Base-by-base conservation (phyloP, 164 flowering plant species). In the Macadamia integrifolia region DNA sequence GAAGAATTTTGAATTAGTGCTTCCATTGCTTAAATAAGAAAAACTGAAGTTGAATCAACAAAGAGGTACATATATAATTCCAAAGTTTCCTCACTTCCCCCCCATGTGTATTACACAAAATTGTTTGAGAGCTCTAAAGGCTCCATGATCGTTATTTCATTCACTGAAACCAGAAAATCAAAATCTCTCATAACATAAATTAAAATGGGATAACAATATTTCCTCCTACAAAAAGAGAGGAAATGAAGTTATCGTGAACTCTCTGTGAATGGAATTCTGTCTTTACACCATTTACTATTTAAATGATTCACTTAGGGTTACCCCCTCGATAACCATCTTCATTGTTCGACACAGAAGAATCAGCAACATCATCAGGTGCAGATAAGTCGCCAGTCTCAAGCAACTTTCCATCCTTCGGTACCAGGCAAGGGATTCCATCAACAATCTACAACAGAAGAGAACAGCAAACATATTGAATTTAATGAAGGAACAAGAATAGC, bases 371-470 rank as follows among this genome's bases (percentile, higher is more conserved):
- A 59, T 69, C 67, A 42, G 66, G 49, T 32, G 57, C 58, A 29
- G 68, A 43, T 63, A 61, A 44, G 31, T 74, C 85, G 61, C 76
- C 80, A 23, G 61, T 42, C 17, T 83, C 84, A 63, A 91, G 78
- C 48, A 87, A 69, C 71, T 84, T 87, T 1, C 93, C 97, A 74
- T 86, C 92, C 50, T 67, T 76, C 12, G 97, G 93, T 9, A 86
- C 86, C 73, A 91, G 76, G 71, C 83, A 77, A 66, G 97, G 93
- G 60, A 88, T 85, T 64, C 94, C 97, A 79, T 91, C 82, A 50
- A 81, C 87, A 61, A 88, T 79, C 94, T 87, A 62, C 49, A 50
- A 72, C 46, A 52, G 17, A 6, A 62, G 40, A 35, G 40, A 35
- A 5, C 40, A 35, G 3, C 3, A 66, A 12, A 30, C 58, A 49